Base-by-base conservation (phyloP, 2,329 filamentous ascomycete genomes). In the Tolypocladium inflatum region DNA sequence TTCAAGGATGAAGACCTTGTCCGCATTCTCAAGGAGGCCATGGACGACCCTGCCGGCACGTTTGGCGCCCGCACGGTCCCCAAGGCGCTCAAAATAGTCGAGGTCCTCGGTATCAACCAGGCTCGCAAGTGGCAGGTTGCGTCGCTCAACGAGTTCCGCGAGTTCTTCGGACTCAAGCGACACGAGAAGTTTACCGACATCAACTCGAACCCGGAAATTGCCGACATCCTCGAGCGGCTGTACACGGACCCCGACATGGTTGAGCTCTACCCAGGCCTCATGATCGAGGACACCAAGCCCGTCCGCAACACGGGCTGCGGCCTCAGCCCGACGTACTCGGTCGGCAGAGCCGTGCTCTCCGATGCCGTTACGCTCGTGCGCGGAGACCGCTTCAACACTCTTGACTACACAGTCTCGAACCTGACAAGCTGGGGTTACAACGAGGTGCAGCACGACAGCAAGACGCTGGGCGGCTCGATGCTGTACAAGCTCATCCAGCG, bases 181-280 rank as follows among this genome's bases (percentile, higher is more conserved):
- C 79, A 87, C 66, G 69, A 76, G 33, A 79, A 69, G 0, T 87
- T 87, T 64, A 76, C 75, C 56, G 81, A 84, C 50, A 83, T 88
- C 65, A 86, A 81, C 62, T 71, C 75, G 1, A 76, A 87, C 61
- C 73, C 74, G 2, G 76, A 82, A n/a, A 79, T 87, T 37, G 78
- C 79, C 1, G 73, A 78, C 35, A 73, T 77, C 9, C 75, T 88
- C 4, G 78, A 81, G 60, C 76, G 81, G 62, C 72, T 88, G 15
- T 88, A 88, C 68, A 77, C 80, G 26, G 77, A 85, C 54, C 84
- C 84, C 0, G 85, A 88, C 62, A 81, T 80, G 67, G 83, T 90
- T 15, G 87, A 90, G 66, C 74, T 89, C 7, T 89, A 89, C 65
- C 86, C 86, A 0, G 87, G 87, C 11, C 71, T 89, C 1, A 80